Conservation (phyloP, 2,329 filamentous ascomycete genomes). For the Penicillium sp. region DNA sequence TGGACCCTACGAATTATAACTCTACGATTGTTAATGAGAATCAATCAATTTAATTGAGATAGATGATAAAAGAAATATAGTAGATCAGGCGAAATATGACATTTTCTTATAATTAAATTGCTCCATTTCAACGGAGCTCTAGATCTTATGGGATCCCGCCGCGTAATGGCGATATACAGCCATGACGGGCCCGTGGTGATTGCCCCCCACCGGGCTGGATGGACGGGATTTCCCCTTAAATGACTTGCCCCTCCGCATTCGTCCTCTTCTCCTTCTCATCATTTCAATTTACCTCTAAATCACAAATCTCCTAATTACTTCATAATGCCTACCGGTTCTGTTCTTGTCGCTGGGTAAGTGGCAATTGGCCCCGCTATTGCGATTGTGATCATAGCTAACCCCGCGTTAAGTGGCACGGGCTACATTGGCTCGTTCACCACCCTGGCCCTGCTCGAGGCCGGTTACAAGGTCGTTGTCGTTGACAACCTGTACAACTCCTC, state of each 20-base stretch:
- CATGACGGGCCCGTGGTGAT: neutral
- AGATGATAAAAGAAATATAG: neutral
- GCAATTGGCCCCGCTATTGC: slow-evolving; percentile 4
- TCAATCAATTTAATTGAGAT: neutral
- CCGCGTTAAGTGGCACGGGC: slow-evolving; percentile 71
- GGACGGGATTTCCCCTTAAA: slow-evolving; percentile 2
- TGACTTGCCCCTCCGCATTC: neutral
- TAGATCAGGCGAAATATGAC: neutral
- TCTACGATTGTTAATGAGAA: neutral
- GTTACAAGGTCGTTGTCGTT: slow-evolving; percentile 93
- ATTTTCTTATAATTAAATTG: neutral
- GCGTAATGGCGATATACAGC: neutral
- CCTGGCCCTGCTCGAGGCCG: slow-evolving; percentile 86
- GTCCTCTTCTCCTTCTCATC: slow-evolving; percentile 2
- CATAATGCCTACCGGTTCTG: slow-evolving; percentile 77
- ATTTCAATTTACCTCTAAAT: slow-evolving; percentile 1
- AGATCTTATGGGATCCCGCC: neutral
- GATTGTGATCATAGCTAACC: slow-evolving; percentile 27
- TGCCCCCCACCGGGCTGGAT: neutral
- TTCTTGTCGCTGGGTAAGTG: slow-evolving; percentile 86
- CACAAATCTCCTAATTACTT: neutral
- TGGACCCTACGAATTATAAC: neutral
- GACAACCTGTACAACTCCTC: slow-evolving; percentile 98
- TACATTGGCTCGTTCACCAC: slow-evolving; percentile 99
- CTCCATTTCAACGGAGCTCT: too few relatives aligned